phyloP scores from a whole-genome alignment of 305 asterid species.

The Withania somnifera region DNA sequence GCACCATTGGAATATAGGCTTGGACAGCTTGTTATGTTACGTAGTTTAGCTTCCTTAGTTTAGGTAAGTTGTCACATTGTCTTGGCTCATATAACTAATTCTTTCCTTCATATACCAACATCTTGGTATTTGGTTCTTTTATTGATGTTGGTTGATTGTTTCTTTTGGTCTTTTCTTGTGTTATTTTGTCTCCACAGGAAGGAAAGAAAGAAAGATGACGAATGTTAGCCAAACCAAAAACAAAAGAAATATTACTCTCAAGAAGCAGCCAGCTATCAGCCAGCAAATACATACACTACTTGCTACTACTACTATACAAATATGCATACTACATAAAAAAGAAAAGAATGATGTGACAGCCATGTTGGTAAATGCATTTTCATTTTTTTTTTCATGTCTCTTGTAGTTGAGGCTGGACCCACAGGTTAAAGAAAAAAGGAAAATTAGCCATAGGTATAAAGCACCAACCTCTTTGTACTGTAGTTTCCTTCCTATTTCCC shows the following conservation, averaged over 20 bases:
- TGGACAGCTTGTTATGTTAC: slow-evolving; percentile 20
- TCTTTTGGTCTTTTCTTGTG: background rate
- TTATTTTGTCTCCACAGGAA: slow-evolving; percentile 4
- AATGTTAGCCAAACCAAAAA: background rate
- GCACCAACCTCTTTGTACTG: too few species aligned
- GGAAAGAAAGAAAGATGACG: background rate
- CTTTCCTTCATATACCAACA: background rate
- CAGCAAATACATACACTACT: slow-evolving; percentile 12
- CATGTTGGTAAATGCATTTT: slow-evolving; percentile 27
- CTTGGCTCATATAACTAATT: background rate
- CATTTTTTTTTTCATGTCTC: slow-evolving; percentile 16
- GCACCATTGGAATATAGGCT: slow-evolving; percentile 62
- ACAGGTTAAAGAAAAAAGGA: slow-evolving; percentile 18
- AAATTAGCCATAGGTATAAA: slow-evolving; percentile 14
- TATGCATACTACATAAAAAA: slow-evolving; percentile 36
- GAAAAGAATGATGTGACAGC: slow-evolving; percentile 31
- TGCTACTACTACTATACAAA: slow-evolving; percentile 35
- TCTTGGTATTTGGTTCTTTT: background rate
- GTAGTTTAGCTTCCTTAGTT: slow-evolving; percentile 30
- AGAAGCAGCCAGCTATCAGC: background rate
- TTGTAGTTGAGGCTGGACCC: slow-evolving; percentile 35
- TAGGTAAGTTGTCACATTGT: slow-evolving; percentile 17
- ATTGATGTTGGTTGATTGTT: background rate
- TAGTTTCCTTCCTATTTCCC: slow-evolving; percentile 24
- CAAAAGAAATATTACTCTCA: background rate